Conservation (phyloP, 2,329 filamentous ascomycete species). For the Apiospora koreana region DNA sequence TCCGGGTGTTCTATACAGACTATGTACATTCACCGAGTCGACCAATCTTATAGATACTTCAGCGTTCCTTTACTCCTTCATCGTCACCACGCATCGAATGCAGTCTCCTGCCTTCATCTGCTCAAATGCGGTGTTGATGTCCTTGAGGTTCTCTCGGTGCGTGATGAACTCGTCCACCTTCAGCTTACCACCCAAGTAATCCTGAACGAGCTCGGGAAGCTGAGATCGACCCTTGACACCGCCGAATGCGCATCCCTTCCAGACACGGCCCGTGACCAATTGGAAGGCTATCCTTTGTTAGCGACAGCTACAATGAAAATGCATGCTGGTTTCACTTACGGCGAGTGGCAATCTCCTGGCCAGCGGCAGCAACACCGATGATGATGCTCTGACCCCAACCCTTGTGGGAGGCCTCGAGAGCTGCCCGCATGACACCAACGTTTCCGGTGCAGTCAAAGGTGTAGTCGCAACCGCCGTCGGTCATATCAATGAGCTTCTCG, state of each 20-base stretch:
- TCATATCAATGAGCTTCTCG: conserved; percentile 94
- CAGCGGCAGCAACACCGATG: conserved; percentile 94
- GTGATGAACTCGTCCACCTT: conserved; percentile 99
- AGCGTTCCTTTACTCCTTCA: conserved; percentile 34
- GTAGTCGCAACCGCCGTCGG: conserved; percentile 96
- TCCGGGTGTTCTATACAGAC: conserved; percentile 1
- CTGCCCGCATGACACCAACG: conserved; percentile 87
- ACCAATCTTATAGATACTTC: conserved; percentile 10
- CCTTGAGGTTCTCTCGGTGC: conserved; percentile 78
- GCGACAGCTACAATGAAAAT: background rate
- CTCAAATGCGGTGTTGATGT: conserved; percentile 89
- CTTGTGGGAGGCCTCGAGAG: conserved; percentile 98
- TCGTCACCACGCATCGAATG: conserved; percentile 88
- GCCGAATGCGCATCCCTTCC: conserved; percentile 97
- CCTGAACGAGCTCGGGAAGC: conserved; percentile 80
- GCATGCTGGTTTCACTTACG: conserved; percentile 61
- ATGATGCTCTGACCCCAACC: conserved; percentile 98
- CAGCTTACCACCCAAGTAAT: conserved; percentile 86
- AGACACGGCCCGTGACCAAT: conserved; percentile 94
- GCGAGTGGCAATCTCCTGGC: conserved; percentile 91
- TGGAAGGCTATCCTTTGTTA: conserved; percentile 73
- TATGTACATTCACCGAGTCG: background rate
- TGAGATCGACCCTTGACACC: conserved; percentile 97
- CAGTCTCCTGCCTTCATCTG: conserved; percentile 97
- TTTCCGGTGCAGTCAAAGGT: conserved; percentile 99